Base-by-base conservation (phyloP, 495 filamentous ascomycete genomes). In the Lepraria neglecta region DNA sequence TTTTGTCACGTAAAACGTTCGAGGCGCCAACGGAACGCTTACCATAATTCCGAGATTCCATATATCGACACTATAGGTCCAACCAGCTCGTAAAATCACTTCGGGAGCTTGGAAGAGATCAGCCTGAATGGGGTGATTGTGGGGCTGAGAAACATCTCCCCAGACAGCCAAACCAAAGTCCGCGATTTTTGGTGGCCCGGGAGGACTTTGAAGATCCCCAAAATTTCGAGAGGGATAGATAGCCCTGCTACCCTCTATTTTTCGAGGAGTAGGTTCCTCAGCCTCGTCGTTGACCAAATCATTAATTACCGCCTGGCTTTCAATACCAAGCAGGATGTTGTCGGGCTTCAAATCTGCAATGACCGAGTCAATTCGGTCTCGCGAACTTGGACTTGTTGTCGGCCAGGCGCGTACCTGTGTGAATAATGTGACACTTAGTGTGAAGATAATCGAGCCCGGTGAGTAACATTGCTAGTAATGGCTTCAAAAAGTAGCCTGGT, bases 171-270 rank as follows among this genome's bases (percentile, higher is more conserved):
- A 70, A 50, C 74, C 74, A 67, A 76, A 77, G 61, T 78, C 76
- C 46, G 67, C 66, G 11, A 78, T 75, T 61, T 69, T 64, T 38
- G 70, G 55, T 63, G 56, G 60, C 57, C 69, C 62, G 55, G 56
- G 46, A 24, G 54, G 54, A 27, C 60, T 52, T 52, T 56, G 56
- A 50, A 65, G 62, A 60, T 68, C 50, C 12, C 70, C 70, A 67
- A 71, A 71, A 53, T 76, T 76, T 56, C 72, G 72, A 15, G 69
- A 75, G 38, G 65, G 61, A 60, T 78, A 78, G 44, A 77, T 70
- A 6, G 61, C 56, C 35, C 72, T 33, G 53, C 33, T 31, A 40
- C 53, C 35, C 21, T 35, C 31, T 40, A 40, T 38, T 43, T 42
- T 35, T 38, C 54, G 54, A 38, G 53, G 53, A 56, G 27, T 33